Percentiles rank a stretch among this genome's conserved stretches.
phyloP scores from a whole-genome alignment of 495 filamentous ascomycete species.

The Podospora fimiseda region DNA sequence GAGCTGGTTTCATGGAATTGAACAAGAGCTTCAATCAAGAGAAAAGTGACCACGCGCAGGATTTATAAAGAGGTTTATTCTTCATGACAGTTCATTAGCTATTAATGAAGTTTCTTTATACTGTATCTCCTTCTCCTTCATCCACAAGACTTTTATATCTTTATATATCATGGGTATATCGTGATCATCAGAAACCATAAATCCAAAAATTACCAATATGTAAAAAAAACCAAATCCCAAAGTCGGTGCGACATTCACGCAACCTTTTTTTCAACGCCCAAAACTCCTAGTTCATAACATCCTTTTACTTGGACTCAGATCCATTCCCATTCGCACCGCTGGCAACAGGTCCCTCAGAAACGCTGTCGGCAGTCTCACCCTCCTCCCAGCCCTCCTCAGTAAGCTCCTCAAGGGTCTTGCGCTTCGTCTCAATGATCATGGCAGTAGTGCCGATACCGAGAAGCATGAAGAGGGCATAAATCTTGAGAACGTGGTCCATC shows the following conservation, averaged over 20 bases:
- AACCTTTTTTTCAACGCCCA: neutral
- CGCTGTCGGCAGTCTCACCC: constrained; percentile 4
- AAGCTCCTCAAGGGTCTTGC: constrained; percentile 58
- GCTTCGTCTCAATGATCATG: constrained; percentile 70
- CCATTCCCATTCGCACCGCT: neutral
- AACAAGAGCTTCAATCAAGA: too few species aligned
- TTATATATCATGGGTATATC: too few species aligned
- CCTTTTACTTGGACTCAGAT: neutral
- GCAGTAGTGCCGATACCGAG: constrained; percentile 58
- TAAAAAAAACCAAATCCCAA: too few species aligned
- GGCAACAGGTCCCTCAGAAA: neutral
- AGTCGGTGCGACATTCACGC: neutral
- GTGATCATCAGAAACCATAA: too few species aligned
- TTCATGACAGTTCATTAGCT: too few species aligned
- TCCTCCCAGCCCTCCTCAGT: constrained; percentile 40
- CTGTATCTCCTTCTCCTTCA: too few species aligned
- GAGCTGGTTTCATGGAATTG: too few species aligned
- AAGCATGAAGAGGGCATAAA: constrained; percentile 77
- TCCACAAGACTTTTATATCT: too few species aligned
- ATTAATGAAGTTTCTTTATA: too few species aligned
- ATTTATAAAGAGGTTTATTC: too few species aligned
- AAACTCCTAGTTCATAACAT: neutral
- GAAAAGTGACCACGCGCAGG: too few species aligned
- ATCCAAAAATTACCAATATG: too few species aligned
- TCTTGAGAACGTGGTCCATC: constrained; percentile 76